phyloP scores from a whole-genome alignment of 495 filamentous ascomycete species.

The Aspergillus funiculosus region DNA sequence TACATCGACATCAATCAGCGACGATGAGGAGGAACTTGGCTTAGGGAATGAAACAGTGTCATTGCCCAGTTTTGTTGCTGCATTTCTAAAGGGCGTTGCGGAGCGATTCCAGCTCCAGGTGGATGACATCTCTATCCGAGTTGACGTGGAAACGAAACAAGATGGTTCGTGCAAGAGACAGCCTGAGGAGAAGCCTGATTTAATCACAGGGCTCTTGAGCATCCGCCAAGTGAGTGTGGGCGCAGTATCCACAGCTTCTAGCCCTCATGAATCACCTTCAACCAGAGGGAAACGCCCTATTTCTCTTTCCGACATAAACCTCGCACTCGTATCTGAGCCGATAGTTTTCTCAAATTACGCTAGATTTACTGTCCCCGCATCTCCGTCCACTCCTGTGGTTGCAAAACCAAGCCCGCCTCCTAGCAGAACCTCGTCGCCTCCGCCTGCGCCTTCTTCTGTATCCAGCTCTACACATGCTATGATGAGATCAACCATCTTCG shows the following conservation, averaged over 20 bases:
- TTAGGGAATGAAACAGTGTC: conserved; percentile 68
- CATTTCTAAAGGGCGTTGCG: conserved; percentile 73
- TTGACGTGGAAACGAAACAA: conserved; percentile 51
- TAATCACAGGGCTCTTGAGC: conserved; percentile 58
- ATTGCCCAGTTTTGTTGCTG: conserved; percentile 74
- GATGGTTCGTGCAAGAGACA: conserved; percentile 37
- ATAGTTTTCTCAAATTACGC: conserved; percentile 63
- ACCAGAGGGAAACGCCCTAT: conserved; percentile 58
- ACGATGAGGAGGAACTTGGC: conserved; percentile 57
- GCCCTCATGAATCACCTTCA: conserved; percentile 23
- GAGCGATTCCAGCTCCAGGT: conserved; percentile 73
- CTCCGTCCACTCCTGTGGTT: conserved; percentile 51
- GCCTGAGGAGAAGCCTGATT: conserved; percentile 39
- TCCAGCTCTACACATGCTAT: conserved; percentile 32
- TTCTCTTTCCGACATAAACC: conserved; percentile 55
- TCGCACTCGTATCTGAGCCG: conserved; percentile 65
- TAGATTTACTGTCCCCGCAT: conserved; percentile 51
- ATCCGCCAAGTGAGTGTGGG: conserved; percentile 62
- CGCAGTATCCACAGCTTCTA: conserved; percentile 48
- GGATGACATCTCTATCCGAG: conserved; percentile 57
- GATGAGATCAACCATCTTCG: conserved; percentile 40
- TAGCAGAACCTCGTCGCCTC: conserved; percentile 30
- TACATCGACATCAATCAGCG: conserved; percentile 47
- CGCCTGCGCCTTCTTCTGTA: conserved; percentile 23
- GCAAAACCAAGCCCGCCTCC: conserved; percentile 32